Evolutionary conservation across 1,284 basidiomycete species (phyloP).

Genomic region (Fereydounia khargensis): DNA sequence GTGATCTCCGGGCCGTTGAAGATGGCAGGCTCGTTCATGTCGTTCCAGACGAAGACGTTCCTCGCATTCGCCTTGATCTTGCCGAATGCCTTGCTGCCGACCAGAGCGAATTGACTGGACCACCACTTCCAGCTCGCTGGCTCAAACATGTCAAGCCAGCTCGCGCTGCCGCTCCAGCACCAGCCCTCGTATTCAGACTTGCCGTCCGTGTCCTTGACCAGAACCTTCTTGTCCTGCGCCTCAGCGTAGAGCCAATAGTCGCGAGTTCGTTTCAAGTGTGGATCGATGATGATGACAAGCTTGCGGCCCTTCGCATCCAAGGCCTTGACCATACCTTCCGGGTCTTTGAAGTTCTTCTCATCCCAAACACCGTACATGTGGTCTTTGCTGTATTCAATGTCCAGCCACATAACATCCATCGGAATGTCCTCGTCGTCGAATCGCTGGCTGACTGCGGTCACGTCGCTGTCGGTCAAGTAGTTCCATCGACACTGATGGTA

Average conservation of each 20-base stretch:
- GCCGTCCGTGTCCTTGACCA: constrained; percentile 78
- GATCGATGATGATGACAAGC: constrained; percentile 97
- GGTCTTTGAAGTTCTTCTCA: constrained; percentile 84
- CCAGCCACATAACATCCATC: constrained; percentile 95
- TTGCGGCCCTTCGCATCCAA: constrained; percentile 82
- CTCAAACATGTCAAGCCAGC: constrained; percentile 97
- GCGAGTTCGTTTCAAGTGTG: constrained; percentile 82
- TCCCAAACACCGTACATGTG: constrained; percentile 99
- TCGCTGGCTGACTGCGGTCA: constrained; percentile 77
- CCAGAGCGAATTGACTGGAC: constrained; percentile 58
- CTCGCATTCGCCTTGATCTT: constrained; percentile 51
- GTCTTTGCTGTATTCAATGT: constrained; percentile 84
- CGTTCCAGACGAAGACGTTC: constrained; percentile 90
- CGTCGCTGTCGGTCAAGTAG: constrained; percentile 85
- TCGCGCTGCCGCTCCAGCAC: constrained; percentile 95
- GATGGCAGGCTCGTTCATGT: constrained; percentile 99
- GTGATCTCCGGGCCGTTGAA: constrained; percentile 99
- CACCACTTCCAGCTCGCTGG: constrained; percentile 88
- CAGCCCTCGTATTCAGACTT: constrained; percentile 86
- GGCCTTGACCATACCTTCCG: constrained; percentile 85
- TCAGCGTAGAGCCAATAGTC: constrained; percentile 82
- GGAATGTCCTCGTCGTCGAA: constrained; percentile 94
- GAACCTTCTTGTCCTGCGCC: constrained; percentile 74
- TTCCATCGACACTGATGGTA: constrained; percentile 99
- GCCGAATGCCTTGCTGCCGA: constrained; percentile 15